phyloP scores from a whole-genome alignment of 805 yeast species.

The Nakazawaea ernobii region DNA sequence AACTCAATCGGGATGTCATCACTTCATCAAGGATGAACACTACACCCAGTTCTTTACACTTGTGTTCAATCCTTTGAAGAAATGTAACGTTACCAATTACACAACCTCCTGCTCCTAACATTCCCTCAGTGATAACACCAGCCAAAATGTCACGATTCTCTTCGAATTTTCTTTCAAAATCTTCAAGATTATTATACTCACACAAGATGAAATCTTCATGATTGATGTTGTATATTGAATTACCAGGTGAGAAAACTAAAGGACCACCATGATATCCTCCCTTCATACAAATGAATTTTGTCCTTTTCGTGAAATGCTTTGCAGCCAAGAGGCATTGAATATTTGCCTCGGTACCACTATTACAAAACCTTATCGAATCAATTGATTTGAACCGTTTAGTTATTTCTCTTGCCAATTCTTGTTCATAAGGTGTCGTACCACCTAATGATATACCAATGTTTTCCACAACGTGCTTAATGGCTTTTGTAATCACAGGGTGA shows the following conservation, averaged over 20 bases:
- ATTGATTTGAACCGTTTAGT: conserved; percentile 8
- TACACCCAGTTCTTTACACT: conserved; percentile 6
- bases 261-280: conserved; percentile 15
- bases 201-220: conserved; percentile 5
- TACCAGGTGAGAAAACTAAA: conserved; percentile 8
- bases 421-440: conserved; percentile 9
- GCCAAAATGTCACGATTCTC: conserved; percentile 5
- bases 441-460: conserved; percentile 12
- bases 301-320: conserved; percentile 10
- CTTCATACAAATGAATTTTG: conserved; percentile 10
- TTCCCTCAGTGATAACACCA: conserved; percentile 13
- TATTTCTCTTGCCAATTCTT: conserved; percentile 8
- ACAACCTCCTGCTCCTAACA: conserved; percentile 15
- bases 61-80: conserved; percentile 8
- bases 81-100: conserved; percentile 8
- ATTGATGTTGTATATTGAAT: conserved; percentile 2
- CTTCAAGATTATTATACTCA: conserved; percentile 9
- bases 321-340: conserved; percentile 13
- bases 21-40: conserved; percentile 15
- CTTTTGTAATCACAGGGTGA: conserved; percentile 11
- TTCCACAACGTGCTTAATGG: conserved; percentile 6
- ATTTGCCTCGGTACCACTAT: conserved; percentile 15
- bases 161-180: conserved; percentile 2
- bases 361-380: conserved; percentile 12
- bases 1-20: conserved; percentile 13